Base-by-base conservation (phyloP, 805 yeast species). In the Cyberlindnera nakhonratchasimensis region DNA sequence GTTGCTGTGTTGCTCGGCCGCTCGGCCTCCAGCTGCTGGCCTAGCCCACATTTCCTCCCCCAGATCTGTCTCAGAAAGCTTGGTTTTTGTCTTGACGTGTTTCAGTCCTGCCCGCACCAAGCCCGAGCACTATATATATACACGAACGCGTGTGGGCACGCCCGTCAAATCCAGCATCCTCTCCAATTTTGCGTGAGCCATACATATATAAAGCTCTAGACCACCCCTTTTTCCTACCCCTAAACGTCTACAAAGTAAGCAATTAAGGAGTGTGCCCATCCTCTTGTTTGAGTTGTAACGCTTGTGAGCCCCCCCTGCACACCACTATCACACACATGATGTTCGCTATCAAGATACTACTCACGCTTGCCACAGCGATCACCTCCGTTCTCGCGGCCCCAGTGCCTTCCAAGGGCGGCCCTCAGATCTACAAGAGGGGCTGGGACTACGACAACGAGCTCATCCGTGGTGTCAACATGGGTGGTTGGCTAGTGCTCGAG, bases 401-500 rank as follows among this genome's bases (percentile, higher is more conserved):
- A 11, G 39, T 71, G 65, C 43, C 54, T 3, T 53, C 54, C 5
- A 39, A 45, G 11, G 57, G 52, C 48, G 57, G 58, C n/a, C 23
- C 44, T 4, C 61, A 54, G 38, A 43, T 56, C 35, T 47, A 49
- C 31, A 53, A 47, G 35, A 46, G 57, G 29, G 48, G 47, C 7
- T 57, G 54, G 52, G 48, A 52, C 39, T 57, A 58, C 38, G 40
- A 45, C 14, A 28, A 19, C 17, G 44, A 33, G 12, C 44, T 40
- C 21, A 39, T 57, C 19, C 61, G 74, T 31, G 96, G 96, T 54
- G 88, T 88, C 37, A 83, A 84, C 57, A 65, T 88, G 24, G 96
- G 96, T 48, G 95, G 96, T 34, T 88, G 96, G 96, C 72, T 88
- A 38, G 88, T 88, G 2, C 65, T 88, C 32, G 96, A 88, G 64